Evolutionary conservation across 768 basidiomycete genomes (phyloP).

Genomic region (Collybiopsis luxurians): DNA sequence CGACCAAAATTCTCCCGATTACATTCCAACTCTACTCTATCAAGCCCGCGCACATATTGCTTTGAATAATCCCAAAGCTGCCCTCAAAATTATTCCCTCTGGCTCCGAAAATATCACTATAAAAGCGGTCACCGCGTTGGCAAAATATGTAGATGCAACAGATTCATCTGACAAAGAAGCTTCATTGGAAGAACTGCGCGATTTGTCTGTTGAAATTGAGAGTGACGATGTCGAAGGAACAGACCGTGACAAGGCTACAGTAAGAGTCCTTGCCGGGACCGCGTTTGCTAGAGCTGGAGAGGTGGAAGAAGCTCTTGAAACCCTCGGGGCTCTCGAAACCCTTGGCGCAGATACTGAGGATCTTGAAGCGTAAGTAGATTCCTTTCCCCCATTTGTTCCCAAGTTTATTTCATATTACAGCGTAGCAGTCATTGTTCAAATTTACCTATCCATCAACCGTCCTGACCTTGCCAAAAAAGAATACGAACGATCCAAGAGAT

Average conservation of each 20-base stretch:
- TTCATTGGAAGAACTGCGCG: slow-evolving; percentile 77
- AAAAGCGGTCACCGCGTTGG: slow-evolving; percentile 70
- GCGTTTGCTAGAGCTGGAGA: slow-evolving; percentile 84
- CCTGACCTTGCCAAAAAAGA: slow-evolving; percentile 85
- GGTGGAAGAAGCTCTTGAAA: slow-evolving; percentile 90
- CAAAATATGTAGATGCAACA: slow-evolving; percentile 56
- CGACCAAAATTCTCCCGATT: slow-evolving; percentile 60
- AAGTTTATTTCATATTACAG: slow-evolving; percentile 33
- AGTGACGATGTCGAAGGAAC: slow-evolving; percentile 67
- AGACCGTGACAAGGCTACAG: slow-evolving; percentile 69
- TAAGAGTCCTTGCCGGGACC: slow-evolving; percentile 81
- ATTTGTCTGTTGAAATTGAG: slow-evolving; percentile 84
- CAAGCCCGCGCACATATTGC: slow-evolving; percentile 79
- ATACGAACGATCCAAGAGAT: slow-evolving; percentile 77
- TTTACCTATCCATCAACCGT: slow-evolving; percentile 89
- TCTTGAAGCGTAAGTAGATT: slow-evolving; percentile 75
- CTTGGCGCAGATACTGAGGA: slow-evolving; percentile 73
- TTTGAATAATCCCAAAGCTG: slow-evolving; percentile 55
- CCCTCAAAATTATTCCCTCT: slow-evolving; percentile 52
- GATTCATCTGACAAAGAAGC: slow-evolving; percentile 48
- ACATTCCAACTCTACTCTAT: slow-evolving; percentile 65
- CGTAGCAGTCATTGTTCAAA: slow-evolving; percentile 77
- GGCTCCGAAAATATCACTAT: slow-evolving; percentile 64
- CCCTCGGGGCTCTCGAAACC: slow-evolving; percentile 82
- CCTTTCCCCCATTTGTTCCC: not conserved